These are phyloP conservation scores for Multifurca ochricompacta DNA, from an alignment of 768 basidiomycete species.

Conservation along the genomic window DNA sequence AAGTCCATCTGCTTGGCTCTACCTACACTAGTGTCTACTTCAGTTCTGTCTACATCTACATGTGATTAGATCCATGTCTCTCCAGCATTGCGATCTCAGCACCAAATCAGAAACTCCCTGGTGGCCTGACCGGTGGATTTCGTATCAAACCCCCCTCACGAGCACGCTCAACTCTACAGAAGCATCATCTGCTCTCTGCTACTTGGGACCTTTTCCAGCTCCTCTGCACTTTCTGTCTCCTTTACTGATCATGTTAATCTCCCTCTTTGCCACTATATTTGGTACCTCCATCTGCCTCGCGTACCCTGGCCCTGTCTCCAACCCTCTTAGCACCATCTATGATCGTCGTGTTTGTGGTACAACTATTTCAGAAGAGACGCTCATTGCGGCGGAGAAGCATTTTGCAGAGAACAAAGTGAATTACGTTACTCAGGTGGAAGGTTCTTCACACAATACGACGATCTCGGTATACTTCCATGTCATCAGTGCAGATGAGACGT, in stretches of 20 bases:
- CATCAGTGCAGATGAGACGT: constrained; percentile 34
- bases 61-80: too few relatives aligned
- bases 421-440: constrained; percentile 7
- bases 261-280: constrained; percentile 27
- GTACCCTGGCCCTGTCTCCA: constrained; percentile 16
- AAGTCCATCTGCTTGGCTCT: too few relatives aligned
- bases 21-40: too few relatives aligned
- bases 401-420: constrained; percentile 37
- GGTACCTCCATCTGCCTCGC: constrained; percentile 26
- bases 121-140: too few relatives aligned
- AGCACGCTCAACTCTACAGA: too few relatives aligned
- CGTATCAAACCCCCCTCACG: too few relatives aligned
- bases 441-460: constrained; percentile 13
- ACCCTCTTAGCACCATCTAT: too few relatives aligned
- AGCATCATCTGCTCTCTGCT: too few relatives aligned
- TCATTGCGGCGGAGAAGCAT: constrained; percentile 33
- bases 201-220: too few relatives aligned
- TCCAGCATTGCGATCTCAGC: too few relatives aligned
- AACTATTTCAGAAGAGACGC: constrained; percentile 29
- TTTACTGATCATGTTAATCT: constrained; percentile 8
- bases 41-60: too few relatives aligned
- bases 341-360: constrained; percentile 6
- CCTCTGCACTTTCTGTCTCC: neutral
- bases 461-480: constrained; percentile 40
- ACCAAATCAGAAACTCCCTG: too few relatives aligned